Percentiles rank a stretch among this genome's conserved stretches.
Evolutionary conservation across 169 alveolate species (phyloP).

Genomic region (Eimeria sp.): DNA sequence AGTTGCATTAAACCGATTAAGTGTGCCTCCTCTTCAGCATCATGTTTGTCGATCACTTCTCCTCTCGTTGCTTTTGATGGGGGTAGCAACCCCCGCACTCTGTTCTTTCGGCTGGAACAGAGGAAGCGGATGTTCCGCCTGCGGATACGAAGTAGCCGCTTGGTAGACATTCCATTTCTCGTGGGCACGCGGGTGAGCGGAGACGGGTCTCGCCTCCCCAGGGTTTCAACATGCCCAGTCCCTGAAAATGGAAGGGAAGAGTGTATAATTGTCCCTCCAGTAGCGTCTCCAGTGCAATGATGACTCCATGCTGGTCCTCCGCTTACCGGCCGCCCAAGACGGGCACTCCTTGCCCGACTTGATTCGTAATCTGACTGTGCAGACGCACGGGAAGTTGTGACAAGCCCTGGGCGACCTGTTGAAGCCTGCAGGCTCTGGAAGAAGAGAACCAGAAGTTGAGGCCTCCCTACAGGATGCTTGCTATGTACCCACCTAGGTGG

Average conservation of each 20-base stretch:
- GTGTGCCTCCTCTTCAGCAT: slow-evolving; percentile 28
- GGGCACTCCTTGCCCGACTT: neutral
- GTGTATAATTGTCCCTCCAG: neutral
- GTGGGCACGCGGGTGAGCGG: slow-evolving; percentile 23
- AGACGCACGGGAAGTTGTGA: neutral
- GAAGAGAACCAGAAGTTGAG: neutral
- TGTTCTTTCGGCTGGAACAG: slow-evolving; percentile 42
- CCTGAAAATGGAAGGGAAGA: neutral
- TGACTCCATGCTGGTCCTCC: neutral
- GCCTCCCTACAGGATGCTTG: neutral
- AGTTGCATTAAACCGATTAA: neutral
- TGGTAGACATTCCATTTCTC: neutral
- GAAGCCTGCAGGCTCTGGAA: slow-evolving; percentile 11
- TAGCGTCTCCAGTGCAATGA: neutral
- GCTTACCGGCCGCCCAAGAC: neutral
- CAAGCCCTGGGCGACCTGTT: neutral
- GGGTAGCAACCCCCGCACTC: slow-evolving; percentile 35
- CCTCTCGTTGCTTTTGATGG: slow-evolving; percentile 41
- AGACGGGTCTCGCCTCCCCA: neutral
- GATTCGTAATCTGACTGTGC: neutral
- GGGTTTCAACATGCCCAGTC: neutral
- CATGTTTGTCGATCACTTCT: neutral
- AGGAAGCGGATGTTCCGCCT: slow-evolving; percentile 39
- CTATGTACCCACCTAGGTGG: neutral
- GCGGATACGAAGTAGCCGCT: slow-evolving; percentile 41